Percentiles rank a stretch among this genome's conserved stretches.
Conservation (phyloP, 2,329 filamentous ascomycete genomes). For the Neopestalotiopsis clavispora region DNA sequence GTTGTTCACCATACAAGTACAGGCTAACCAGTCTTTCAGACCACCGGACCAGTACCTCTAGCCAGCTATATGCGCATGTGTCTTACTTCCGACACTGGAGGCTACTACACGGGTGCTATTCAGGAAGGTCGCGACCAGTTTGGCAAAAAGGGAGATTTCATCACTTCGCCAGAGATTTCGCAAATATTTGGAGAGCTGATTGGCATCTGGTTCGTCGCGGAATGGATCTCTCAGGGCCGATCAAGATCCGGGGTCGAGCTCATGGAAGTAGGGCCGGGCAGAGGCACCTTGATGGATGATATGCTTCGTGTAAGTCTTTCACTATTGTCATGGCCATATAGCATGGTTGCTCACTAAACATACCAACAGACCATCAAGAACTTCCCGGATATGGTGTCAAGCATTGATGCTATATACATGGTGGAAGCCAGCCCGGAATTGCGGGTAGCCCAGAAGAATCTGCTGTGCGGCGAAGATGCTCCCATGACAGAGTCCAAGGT, state of each 20-base stretch:
- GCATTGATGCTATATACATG: constrained; percentile 87
- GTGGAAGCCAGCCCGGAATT: constrained; percentile 90
- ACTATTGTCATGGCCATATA: neutral
- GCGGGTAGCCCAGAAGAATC: constrained; percentile 75
- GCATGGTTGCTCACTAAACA: neutral
- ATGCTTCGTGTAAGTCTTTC: constrained; percentile 76
- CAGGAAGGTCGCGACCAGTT: constrained; percentile 80
- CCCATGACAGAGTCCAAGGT: constrained; percentile 72
- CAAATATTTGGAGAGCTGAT: constrained; percentile 95
- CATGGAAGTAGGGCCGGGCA: constrained; percentile 91
- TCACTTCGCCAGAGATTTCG: constrained; percentile 96
- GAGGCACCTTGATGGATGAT: constrained; percentile 97
- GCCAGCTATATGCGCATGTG: constrained; percentile 99
- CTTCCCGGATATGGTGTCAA: constrained; percentile 77
- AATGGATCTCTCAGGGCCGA: constrained; percentile 92
- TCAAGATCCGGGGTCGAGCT: constrained; percentile 78
- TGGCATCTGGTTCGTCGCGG: constrained; percentile 92
- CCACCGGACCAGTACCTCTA: constrained; percentile 88
- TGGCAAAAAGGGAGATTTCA: constrained; percentile 91
- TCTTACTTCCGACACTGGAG: constrained; percentile 85
- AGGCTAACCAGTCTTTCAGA: constrained; percentile 32
- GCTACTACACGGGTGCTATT: constrained; percentile 86
- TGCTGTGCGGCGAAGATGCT: constrained; percentile 77
- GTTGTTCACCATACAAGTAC: neutral
- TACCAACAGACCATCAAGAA: constrained; percentile 73